Evolutionary conservation across 192 early-diverging fungal species (phyloP), one percentile per base, ranked within the genome.

Genomic region (Chytriomyces confervae): DNA sequence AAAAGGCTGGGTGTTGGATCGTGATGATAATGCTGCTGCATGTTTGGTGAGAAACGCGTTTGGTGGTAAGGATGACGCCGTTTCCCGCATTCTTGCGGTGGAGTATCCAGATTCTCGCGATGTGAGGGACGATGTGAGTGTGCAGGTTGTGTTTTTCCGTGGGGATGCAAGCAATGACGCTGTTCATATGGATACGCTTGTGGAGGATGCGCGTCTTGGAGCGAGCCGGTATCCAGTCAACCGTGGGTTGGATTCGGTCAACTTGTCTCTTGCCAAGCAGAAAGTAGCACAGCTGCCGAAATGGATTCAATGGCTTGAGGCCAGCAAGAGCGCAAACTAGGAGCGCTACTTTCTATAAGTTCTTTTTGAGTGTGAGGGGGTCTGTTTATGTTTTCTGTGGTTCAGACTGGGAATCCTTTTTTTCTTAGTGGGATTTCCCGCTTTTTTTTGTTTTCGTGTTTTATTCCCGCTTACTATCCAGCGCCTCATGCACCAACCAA

Each of bases 71-170:
- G 63, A 79, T 51, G 73, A 70, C 43, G 13, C 24, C 44, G 18
- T 84, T 5, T 60, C 49, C 7, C 64, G 76, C 23, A 48, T 79
- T 16, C 50, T 88, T 23, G 27, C 29, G 24, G 80, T 88, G 27
- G 79, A 77, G 3, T 47, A 76, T 0, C 85, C 85, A 23, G 29
- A 77, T 24, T 66, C 72, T 46, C 60, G 87, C 3, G 57, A 79
- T 29, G 78, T 70, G 46, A 16, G 86, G 11, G 87, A 88, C 65
- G 87, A 88, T 70, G 78, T 86, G 36, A 88, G 85, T 3, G 85
- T 83, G 24, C 82, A 77, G 60, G 83, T 88, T 16, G 48, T 88
- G 29, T 84, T 81, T 45, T 86, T 88, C 57, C 43, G 76, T 5
- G 60, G 64, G 11, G 44, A 48, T n/a, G 44, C 43, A 43, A 48